phyloP scores from a whole-genome alignment of 805 yeast genomes.

The Debaryomyces tyrocola region DNA sequence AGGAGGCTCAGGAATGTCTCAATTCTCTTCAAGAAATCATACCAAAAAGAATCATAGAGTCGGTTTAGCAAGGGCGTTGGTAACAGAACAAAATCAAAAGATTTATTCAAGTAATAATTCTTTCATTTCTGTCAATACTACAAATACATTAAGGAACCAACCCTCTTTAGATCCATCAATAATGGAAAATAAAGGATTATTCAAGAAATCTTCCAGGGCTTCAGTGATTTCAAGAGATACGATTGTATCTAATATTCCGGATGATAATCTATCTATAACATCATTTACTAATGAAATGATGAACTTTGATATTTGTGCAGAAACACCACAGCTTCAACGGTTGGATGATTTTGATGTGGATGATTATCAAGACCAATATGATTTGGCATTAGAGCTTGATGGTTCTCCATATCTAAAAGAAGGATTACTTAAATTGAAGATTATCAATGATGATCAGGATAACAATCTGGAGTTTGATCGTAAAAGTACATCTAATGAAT shows the following conservation, averaged over 20 bases:
- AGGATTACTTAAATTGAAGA: slow-evolving; percentile 54
- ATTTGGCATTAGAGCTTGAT: slow-evolving; percentile 58
- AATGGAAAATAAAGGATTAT: slow-evolving; percentile 10
- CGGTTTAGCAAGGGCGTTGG: slow-evolving; percentile 43
- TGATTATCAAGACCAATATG: slow-evolving; percentile 50
- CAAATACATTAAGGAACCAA: slow-evolving; percentile 17
- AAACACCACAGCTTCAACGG: slow-evolving; percentile 18
- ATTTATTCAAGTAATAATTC: slow-evolving; percentile 16
- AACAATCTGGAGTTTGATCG: slow-evolving; percentile 12
- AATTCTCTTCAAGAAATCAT: slow-evolving; percentile 17
- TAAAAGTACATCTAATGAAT: slow-evolving; percentile 7
- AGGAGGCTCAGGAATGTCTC: slow-evolving; percentile 29
- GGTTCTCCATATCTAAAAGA: slow-evolving; percentile 83
- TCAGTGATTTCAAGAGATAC: slow-evolving; percentile 37
- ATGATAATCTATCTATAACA: slow-evolving; percentile 33
- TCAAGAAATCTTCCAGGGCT: slow-evolving; percentile 29
- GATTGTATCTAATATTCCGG: slow-evolving; percentile 15
- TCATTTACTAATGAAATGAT: slow-evolving; percentile 31
- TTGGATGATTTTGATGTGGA: slow-evolving; percentile 39
- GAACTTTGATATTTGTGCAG: slow-evolving; percentile 14
- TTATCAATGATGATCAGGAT: slow-evolving; percentile 39
- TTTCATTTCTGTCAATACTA: slow-evolving; percentile 8
- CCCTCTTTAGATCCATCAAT: slow-evolving; percentile 27
- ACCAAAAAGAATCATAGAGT: slow-evolving; percentile 20
- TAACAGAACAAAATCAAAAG: slow-evolving; percentile 28